Base-by-base conservation (phyloP, 495 filamentous ascomycete genomes). In the Chaetomidium leptoderma region DNA sequence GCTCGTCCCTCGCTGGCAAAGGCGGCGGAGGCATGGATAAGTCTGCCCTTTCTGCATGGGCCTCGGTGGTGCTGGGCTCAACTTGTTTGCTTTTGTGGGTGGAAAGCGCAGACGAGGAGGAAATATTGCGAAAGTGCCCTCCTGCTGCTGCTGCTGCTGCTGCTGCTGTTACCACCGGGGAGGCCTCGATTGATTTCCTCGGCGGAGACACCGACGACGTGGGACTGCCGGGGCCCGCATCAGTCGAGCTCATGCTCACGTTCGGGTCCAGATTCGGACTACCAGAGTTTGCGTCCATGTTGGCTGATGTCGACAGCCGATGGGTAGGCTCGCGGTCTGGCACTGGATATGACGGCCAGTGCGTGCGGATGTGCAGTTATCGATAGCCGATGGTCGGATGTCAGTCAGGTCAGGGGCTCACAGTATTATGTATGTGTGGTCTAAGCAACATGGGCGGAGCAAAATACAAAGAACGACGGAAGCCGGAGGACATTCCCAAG, bases 11-110 rank as follows among this genome's bases (percentile, higher is more conserved):
- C n/a, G n/a, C 5, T 11, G 32, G 57, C 2, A 70, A 52, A 11
- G 30, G 4, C 30, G 80, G 76, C 42, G 83, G 78, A 13, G 83
- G 83, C 81, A 85, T 84, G 14, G 81, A 86, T 21, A 85, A 72
- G 62, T 76, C 83, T 45, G 81, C 76, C 60, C 77, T 77, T 45
- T 82, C 82, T 33, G 76, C 71, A 64, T 76, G 76, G 26, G 70
- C 66, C 43, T 70, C 69, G 32, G 69, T 75, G 40, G 76, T 80
- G 43, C 79, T 79, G 24, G 78, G 66, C 54, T 83, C 82, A 4
- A 75, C 76, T 63, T 81, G 75, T 36, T 76, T 70, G 50, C 78
- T 72, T 63, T 85, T 86, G 47, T 76, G 74, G 53, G 57, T 76
- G 30, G 77, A 58, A 6, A 70, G 60, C 21, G 45, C 45, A 23